These are phyloP conservation scores for Ormosia emarginata DNA, from an alignment of 306 rosid species.

Conservation along the genomic window DNA sequence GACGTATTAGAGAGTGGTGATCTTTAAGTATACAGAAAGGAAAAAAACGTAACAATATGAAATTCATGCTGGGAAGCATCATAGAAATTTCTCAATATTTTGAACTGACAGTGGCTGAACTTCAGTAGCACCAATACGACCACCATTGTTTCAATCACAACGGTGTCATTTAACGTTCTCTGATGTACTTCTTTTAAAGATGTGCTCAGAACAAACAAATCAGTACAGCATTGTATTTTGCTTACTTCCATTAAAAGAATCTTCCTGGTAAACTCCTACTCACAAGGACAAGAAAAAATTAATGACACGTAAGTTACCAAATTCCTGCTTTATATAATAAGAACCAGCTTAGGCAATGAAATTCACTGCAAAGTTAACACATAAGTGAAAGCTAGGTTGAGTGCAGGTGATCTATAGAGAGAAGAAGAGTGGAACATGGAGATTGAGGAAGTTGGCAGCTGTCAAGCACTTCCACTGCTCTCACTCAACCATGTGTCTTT, in stretches of 20 bases:
- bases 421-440: constrained; percentile 37
- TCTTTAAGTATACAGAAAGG: neutral
- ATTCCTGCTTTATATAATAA: constrained; percentile 31
- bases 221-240: neutral
- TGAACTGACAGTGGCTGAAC: too few relatives aligned
- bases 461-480: constrained; percentile 63
- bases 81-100: constrained; percentile 35
- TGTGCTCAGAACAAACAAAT: neutral
- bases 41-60: neutral
- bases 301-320: neutral
- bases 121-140: too few relatives aligned
- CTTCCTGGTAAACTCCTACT: constrained; percentile 60
- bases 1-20: neutral
- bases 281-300: neutral
- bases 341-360: constrained; percentile 9
- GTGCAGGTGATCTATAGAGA: too few relatives aligned
- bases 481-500: constrained; percentile 72
- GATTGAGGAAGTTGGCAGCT: constrained; percentile 63
- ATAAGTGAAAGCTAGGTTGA: neutral
- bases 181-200: too few relatives aligned
- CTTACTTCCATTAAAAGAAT: constrained; percentile 33
- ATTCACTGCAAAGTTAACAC: constrained; percentile 18
- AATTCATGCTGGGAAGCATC: constrained; percentile 35
- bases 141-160: too few relatives aligned
- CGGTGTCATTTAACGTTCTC: too few relatives aligned